Evolutionary conservation across 2,329 filamentous ascomycete genomes (phyloP).

Genomic region (Coleophoma cylindrospora): DNA sequence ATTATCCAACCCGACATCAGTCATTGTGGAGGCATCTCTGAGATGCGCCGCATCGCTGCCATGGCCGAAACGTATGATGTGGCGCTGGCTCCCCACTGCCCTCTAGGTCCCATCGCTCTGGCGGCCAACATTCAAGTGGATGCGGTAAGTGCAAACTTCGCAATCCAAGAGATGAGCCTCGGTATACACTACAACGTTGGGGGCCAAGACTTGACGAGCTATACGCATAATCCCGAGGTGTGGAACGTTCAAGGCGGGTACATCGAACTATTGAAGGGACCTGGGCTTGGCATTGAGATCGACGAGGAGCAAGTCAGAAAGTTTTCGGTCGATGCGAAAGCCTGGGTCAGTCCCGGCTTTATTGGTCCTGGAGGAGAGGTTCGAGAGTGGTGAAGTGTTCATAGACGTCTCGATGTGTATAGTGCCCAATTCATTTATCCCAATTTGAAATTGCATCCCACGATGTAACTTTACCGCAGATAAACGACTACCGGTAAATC

Average conservation of each 20-base stretch:
- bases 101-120: slow-evolving; percentile 66
- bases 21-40: slow-evolving; percentile 69
- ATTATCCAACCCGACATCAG: slow-evolving; percentile 70
- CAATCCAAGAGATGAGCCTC: slow-evolving; percentile 73
- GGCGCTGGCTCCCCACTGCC: slow-evolving; percentile 68
- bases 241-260: slow-evolving; percentile 65
- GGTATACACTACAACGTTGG: slow-evolving; percentile 76
- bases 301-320: slow-evolving; percentile 60
- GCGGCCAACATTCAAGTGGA: slow-evolving; percentile 68
- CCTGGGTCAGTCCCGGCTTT: neutral
- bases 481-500: too few species aligned
- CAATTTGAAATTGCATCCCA: too few species aligned
- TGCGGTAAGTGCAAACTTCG: slow-evolving; percentile 56
- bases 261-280: slow-evolving; percentile 52
- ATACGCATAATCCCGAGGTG: slow-evolving; percentile 58
- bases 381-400: neutral
- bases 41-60: slow-evolving; percentile 62
- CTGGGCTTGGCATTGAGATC: slow-evolving; percentile 64
- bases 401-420: too few species aligned
- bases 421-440: too few species aligned
- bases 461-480: too few species aligned
- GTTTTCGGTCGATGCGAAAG: neutral
- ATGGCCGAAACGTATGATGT: slow-evolving; percentile 73
- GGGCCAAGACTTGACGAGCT: slow-evolving; percentile 60
- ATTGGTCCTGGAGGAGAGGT: neutral